Evolutionary conservation across 805 yeast genomes (phyloP).

Genomic region (Candida bentonensis): DNA sequence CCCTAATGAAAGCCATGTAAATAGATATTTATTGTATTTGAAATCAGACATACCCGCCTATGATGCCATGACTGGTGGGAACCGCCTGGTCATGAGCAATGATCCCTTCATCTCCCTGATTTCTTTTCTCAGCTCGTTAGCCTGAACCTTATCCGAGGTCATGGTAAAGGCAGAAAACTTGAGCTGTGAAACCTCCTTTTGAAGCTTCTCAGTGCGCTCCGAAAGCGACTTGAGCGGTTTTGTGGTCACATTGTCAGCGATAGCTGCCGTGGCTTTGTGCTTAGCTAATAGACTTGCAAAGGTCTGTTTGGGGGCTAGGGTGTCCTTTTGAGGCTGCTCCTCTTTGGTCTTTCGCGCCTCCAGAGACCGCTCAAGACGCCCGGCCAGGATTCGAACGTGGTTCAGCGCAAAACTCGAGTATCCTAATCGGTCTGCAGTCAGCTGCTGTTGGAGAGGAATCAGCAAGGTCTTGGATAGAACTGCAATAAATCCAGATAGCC

Average conservation of each 20-base stretch:
- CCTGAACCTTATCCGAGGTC: not conserved
- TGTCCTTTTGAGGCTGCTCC: not conserved
- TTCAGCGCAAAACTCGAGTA: not conserved
- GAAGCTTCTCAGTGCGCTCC: not conserved
- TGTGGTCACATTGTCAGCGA: not conserved
- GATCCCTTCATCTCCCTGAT: not conserved
- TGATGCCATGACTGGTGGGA: not conserved
- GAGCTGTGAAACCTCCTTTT: not conserved
- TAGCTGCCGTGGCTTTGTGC: not conserved
- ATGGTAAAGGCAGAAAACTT: not conserved
- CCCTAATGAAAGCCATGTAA: no score
- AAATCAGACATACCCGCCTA: no score
- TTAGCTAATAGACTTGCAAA: not conserved
- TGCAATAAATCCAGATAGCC: not conserved
- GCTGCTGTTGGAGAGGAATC: not conserved
- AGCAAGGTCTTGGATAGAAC: not conserved
- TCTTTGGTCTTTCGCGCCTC: not conserved
- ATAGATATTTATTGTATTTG: not conserved
- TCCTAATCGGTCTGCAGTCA: not conserved
- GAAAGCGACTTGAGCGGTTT: not conserved
- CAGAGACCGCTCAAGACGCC: not conserved
- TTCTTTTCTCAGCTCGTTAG: not conserved
- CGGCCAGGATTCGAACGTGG: not conserved
- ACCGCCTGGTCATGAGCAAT: not conserved
- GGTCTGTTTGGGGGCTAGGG: not conserved